Evolutionary conservation across 1,139 yeast genomes (phyloP), one percentile per base, ranked within the genome.

Genomic region (Hyphopichia burtonii): DNA sequence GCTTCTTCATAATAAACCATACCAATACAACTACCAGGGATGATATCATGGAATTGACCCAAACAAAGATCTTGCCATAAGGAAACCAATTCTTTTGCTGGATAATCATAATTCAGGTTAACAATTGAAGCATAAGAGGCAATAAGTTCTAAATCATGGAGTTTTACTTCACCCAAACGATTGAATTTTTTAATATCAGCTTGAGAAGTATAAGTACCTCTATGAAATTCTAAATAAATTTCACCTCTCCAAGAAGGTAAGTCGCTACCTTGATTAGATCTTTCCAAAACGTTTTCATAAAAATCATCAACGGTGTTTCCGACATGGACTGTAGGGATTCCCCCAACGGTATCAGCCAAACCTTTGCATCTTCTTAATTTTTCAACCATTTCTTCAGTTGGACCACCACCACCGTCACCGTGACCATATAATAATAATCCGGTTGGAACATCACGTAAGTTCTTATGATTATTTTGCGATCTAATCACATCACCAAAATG

Each of bases 321-420:
- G 46, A 86, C 67, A 44, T 86, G 83, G 23, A 90, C 87, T 2
- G 87, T 77, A 6, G 98, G 98, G 48, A 81, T 74, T 39, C 80
- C 79, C n/a, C 91, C 95, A 18, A 83, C 83, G 10, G 85, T 84
- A 58, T 91, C 86, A 23, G 90, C 78, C 47, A 91, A 65, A 16
- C 97, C 97, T 56, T 98, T 78, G 60, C 93, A 85, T 54, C 98
- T 80, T 60, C 98, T 81, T 54, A 93, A 73, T 60, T 89, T 90
- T 59, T 93, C 97, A 49, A 93, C 58, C 96, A 90, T 91, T 56
- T 86, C 96, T 36, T 86, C 86, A 4, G 89, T 84, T 32, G 98
- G 98, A 5, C 99, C 99, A 50, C 98, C 98, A 48, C 99, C 99
- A 53, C 99, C 99, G 58, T 93, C 99, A 57, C 99, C 99, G 54